phyloP scores from a whole-genome alignment of 495 filamentous ascomycete genomes.

The Astrothelium subdiscretum region DNA sequence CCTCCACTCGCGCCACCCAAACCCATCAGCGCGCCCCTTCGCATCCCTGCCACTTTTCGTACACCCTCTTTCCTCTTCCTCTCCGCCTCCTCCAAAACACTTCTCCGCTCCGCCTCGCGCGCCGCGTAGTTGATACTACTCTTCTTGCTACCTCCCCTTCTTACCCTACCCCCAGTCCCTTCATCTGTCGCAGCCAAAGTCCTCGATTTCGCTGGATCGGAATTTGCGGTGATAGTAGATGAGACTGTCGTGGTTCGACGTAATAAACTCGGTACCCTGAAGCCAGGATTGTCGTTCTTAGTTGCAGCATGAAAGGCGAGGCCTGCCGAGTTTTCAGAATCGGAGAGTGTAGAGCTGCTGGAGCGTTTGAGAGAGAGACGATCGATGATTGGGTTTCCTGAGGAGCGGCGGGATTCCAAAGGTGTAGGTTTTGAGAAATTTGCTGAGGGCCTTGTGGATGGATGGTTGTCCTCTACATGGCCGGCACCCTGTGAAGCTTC shows the following conservation, averaged over 20 bases:
- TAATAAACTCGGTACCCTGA: conserved; percentile 69
- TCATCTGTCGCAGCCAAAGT: conserved; percentile 27
- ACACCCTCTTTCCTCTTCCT: conserved; percentile 53
- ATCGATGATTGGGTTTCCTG: conserved; percentile 46
- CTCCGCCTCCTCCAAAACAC: conserved; percentile 47
- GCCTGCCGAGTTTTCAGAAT: conserved; percentile 28
- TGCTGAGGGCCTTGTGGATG: conserved; percentile 24
- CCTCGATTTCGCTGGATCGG: conserved; percentile 15
- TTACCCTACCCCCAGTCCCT: conserved; percentile 28
- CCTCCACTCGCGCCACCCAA: neutral
- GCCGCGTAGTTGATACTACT: conserved; percentile 74
- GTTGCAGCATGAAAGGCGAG: conserved; percentile 27
- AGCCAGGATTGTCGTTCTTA: conserved; percentile 28
- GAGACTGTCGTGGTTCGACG: conserved; percentile 60
- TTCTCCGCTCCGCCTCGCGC: conserved; percentile 55
- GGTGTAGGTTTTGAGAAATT: conserved; percentile 31
- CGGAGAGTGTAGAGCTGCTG: conserved; percentile 33
- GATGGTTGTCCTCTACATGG: neutral
- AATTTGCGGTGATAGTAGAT: conserved; percentile 28
- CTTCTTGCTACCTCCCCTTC: conserved; percentile 51
- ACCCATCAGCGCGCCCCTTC: neutral
- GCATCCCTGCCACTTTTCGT: conserved; percentile 29
- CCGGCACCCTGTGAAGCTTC: neutral
- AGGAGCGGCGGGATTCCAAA: neutral
- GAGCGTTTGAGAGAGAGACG: conserved; percentile 67